Evolutionary conservation across 148 eudicot species (phyloP), one percentile per base, ranked within the genome.

Genomic region (Chenopodium berlandieri): DNA sequence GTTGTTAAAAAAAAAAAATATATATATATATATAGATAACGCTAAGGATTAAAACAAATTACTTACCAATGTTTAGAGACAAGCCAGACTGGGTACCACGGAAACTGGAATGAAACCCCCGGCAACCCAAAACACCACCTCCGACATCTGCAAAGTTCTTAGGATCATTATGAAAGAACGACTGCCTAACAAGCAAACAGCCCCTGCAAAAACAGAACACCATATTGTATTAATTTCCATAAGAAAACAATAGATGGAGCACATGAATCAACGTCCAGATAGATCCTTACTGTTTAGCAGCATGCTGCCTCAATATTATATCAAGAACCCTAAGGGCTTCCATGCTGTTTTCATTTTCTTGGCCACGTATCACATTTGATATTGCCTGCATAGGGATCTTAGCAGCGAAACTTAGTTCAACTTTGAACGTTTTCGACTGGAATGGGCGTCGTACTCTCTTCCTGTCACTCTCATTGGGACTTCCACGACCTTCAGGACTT

Each of bases 371-470:
- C 9, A 95, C 98, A 87, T 88, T 91, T 2, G 90, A 92, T 44
- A 96, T 90, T 19, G 99, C 94, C 84, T 96, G 97, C 93, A 96
- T 93, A 0, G 99, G 98, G 22, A 96, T 96, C 68, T 94, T 96
- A 0, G 99, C 99, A 50, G 97, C 99, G 81, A 88, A 95, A 78
- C 95, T 93, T 1, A 95, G 89, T 84, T 93, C 99, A 63, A 95
- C 99, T 76, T 93, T 95, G 79, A 85, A 92, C 1, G 92, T 89
- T 76, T 95, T 95, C 0, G 99, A 88, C 52, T 89, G 90, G 74
- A 89, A 92, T 0, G 94, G 94, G 0, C 97, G 89, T 27, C 94
- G 80, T 13, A 89, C 9, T 81, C 97, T 90, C 83, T 95, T 95
- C 44, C 82, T 68, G 69, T 94, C 97, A 72, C 30, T 65, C 0